phyloP scores from a whole-genome alignment of 371 early-diverging fungal species.

The Gilbertella persicaria region DNA sequence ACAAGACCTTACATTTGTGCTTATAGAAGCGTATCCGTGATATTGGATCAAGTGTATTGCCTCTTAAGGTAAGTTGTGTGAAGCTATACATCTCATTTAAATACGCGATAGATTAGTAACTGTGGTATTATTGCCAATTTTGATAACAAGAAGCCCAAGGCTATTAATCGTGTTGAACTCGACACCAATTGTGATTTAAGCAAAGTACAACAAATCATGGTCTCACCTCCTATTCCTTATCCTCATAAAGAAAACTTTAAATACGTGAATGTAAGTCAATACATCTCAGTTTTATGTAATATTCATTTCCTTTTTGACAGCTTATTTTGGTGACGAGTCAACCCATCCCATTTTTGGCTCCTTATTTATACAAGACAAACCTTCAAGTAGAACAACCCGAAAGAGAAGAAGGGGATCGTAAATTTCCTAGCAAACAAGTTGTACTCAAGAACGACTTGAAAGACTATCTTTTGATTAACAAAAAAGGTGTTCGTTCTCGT shows the following conservation, averaged over 20 bases:
- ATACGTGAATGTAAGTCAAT: slow-evolving; percentile 57
- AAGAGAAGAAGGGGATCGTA: slow-evolving; percentile 38
- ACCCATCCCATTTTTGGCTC: slow-evolving; percentile 59
- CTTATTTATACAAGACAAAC: slow-evolving; percentile 58
- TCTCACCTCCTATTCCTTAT: slow-evolving; percentile 56
- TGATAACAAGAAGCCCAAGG: slow-evolving; percentile 49
- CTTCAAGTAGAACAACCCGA: slow-evolving; percentile 52
- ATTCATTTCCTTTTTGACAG: slow-evolving; percentile 21
- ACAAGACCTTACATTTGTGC: not conserved
- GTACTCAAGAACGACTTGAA: slow-evolving; percentile 59
- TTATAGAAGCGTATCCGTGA: slow-evolving; percentile 56
- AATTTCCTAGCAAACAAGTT: slow-evolving; percentile 52
- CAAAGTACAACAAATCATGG: slow-evolving; percentile 63
- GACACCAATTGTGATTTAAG: slow-evolving; percentile 55
- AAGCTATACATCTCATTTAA: not conserved
- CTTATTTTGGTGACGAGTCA: slow-evolving; percentile 56
- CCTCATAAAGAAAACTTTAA: slow-evolving; percentile 57
- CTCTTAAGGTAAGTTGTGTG: slow-evolving; percentile 34
- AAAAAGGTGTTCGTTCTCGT: slow-evolving; percentile 57
- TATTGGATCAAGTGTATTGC: slow-evolving; percentile 51
- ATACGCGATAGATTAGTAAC: slow-evolving; percentile 44
- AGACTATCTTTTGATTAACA: slow-evolving; percentile 65
- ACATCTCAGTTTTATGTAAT: not conserved
- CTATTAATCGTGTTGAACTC: slow-evolving; percentile 63
- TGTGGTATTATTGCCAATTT: slow-evolving; percentile 64